phyloP scores from a whole-genome alignment of 1,284 basidiomycete genomes.

The Mycena sp. region DNA sequence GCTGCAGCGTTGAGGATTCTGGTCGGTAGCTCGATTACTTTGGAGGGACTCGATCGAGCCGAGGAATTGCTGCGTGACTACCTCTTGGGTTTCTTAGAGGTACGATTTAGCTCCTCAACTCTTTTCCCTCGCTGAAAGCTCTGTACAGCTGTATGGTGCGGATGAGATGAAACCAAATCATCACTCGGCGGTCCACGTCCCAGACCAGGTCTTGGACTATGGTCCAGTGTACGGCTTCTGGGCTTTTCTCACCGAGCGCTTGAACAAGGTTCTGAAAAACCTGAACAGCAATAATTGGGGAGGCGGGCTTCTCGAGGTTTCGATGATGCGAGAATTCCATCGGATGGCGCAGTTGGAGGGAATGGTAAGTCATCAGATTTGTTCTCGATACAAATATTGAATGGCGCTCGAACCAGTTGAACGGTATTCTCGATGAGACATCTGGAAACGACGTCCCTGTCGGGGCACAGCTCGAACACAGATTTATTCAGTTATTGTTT shows the following conservation, averaged over 20 bases:
- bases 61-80: constrained; percentile 12
- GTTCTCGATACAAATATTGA: background rate
- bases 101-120: background rate
- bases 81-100: background rate
- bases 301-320: background rate
- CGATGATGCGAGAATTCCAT: background rate
- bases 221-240: no score
- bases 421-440: background rate
- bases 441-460: background rate
- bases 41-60: background rate
- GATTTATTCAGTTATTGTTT: background rate
- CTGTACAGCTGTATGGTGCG: constrained; percentile 37
- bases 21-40: constrained; percentile 12
- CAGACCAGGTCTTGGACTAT: no score
- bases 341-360: background rate
- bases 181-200: no score
- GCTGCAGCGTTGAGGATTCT: constrained; percentile 33
- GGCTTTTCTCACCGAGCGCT: no score
- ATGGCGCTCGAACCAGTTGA: background rate
- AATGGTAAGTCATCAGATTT: background rate
- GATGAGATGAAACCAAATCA: constrained; percentile 38
- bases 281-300: no score
- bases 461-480: background rate
- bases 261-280: no score
- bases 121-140: background rate